Evolutionary conservation across 441 rosid species (phyloP), one percentile per base, ranked within the genome.

Genomic region (Populus hybrid): DNA sequence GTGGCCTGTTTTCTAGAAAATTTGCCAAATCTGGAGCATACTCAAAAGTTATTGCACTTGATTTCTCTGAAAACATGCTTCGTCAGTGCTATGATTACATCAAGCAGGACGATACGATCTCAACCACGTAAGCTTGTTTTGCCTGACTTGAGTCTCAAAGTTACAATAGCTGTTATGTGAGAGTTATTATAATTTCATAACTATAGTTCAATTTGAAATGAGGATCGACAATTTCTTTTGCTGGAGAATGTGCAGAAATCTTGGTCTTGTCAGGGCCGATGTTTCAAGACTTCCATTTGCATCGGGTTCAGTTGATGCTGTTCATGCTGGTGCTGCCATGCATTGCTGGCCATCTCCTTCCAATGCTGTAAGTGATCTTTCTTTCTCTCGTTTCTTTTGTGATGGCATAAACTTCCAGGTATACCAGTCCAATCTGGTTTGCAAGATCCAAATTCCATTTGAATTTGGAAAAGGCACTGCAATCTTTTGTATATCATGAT

Each of bases 311-410:
- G 83, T 95, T 82, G 99, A 93, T 64, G 98, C 97, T 40, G 87
- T 93, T 76, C 99, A 95, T 81, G 99, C 98, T 78, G 98, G 93
- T 78, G 97, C 97, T 6, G 99, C 99, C 46, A 77, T 95, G 71
- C 98, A 93, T 70, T 95, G 98, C 81, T 95, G 99, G 98, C 96
- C 99, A 68, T 91, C 96, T 74, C 89, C 96, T 83, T 91, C 98
- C 5, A 95, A 88, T 83, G 99, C 98, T 57, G 98, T 91, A 86
- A 84, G 87, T 79, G 64, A 68, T 11, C 16, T 71, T 76, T 66
- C 26, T 65, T 42, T 16, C 69, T 18, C 34, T 28, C 0, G 6
- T 24, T 65, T 74, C 32, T 70, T 35, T 69, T 42, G 9, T 75
- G 42, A 9, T 16, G 34, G 24, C 7, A 50, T 73, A 24, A 28